Conservation (phyloP, 768 basidiomycete genomes). For the Mycena maculata region DNA sequence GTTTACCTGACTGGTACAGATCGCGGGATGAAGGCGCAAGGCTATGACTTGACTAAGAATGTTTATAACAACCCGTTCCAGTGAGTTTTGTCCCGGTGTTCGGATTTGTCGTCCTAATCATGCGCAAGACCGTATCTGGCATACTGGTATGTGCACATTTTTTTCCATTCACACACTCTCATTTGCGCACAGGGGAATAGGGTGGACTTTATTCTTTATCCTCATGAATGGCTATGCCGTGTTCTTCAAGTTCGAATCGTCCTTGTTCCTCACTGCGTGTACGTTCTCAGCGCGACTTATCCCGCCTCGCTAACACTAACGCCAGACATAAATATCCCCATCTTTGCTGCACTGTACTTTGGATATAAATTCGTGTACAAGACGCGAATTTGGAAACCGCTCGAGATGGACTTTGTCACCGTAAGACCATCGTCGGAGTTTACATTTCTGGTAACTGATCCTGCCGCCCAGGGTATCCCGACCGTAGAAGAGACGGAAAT, state of each 20-base stretch:
- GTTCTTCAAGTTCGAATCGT: slow-evolving; percentile 71
- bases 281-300: slow-evolving; percentile 29
- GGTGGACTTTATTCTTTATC: slow-evolving; percentile 73
- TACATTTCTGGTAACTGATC: neutral
- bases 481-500: slow-evolving; percentile 75
- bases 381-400: slow-evolving; percentile 62
- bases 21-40: slow-evolving; percentile 73
- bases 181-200: slow-evolving; percentile 64
- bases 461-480: slow-evolving; percentile 71
- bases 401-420: slow-evolving; percentile 80
- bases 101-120: neutral
- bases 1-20: slow-evolving; percentile 47
- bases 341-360: slow-evolving; percentile 57
- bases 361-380: slow-evolving; percentile 56
- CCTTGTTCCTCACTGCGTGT: slow-evolving; percentile 63
- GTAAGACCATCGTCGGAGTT: slow-evolving; percentile 47
- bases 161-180: neutral
- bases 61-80: slow-evolving; percentile 72
- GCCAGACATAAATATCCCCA: slow-evolving; percentile 60
- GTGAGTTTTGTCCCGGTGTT: slow-evolving; percentile 8
- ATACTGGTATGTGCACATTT: slow-evolving; percentile 54
- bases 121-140: slow-evolving; percentile 65
- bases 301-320: neutral
- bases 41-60: slow-evolving; percentile 69
- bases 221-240: slow-evolving; percentile 64